phyloP scores from a whole-genome alignment of 2,329 filamentous ascomycete species.

The Trichoderma koningiopsis region DNA sequence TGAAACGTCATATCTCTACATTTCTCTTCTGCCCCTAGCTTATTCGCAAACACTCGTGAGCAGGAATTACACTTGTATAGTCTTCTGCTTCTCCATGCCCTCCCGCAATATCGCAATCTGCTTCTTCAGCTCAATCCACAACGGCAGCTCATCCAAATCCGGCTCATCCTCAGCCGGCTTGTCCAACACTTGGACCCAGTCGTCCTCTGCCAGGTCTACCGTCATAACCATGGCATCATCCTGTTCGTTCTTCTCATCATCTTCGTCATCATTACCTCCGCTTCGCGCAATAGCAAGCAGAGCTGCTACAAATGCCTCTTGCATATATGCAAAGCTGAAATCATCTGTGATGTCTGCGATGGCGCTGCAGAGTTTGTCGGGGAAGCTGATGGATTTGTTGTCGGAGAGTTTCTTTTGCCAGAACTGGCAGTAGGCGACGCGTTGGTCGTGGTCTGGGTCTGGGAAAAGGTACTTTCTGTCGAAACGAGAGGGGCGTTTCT shows the following conservation, averaged over 20 bases:
- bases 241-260: neutral
- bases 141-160: constrained; percentile 51
- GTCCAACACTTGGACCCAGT: constrained; percentile 41
- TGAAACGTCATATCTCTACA: neutral
- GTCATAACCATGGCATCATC: constrained; percentile 28
- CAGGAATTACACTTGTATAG: neutral
- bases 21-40: neutral
- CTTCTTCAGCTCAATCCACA: constrained; percentile 66
- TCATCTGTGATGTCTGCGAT: constrained; percentile 63
- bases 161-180: constrained; percentile 38
- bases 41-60: neutral
- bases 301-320: constrained; percentile 68
- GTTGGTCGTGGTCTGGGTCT: constrained; percentile 56
- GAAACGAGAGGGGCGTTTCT: constrained; percentile 67
- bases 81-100: constrained; percentile 54
- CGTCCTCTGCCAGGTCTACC: constrained; percentile 40
- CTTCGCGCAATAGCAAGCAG: constrained; percentile 59
- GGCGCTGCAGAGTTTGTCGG: constrained; percentile 57
- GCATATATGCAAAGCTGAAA: constrained; percentile 72
- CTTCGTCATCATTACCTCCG: constrained; percentile 33
- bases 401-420: constrained; percentile 60
- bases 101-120: constrained; percentile 63
- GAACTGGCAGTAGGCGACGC: constrained; percentile 62
- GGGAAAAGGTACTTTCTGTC: constrained; percentile 69
- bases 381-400: constrained; percentile 58